Evolutionary conservation across 1,284 basidiomycete species (phyloP), one percentile per base, ranked within the genome.

Genomic region (Pseudozyma sp.): DNA sequence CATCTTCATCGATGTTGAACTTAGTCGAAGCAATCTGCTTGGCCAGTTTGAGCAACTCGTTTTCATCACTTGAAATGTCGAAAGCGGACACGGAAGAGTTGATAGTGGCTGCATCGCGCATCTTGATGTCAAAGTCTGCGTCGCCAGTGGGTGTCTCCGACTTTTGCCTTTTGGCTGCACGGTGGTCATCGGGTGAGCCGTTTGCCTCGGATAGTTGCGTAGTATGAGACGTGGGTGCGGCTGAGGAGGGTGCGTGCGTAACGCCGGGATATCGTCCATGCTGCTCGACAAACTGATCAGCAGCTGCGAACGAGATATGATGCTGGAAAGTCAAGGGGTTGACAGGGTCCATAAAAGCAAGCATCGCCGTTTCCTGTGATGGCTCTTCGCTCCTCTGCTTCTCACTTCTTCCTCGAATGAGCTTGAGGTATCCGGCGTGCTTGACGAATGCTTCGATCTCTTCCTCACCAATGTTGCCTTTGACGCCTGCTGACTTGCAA

Each of bases 401-500:
- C 51, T 82, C 77, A 90, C 88, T 88, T 72, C 88, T 89, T 0
- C 95, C 95, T 39, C 90, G 88, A 63, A 97, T 86, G 1, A 97
- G 86, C 67, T 90, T 90, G 16, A 98, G 85, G 14, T 90, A 93
- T 82, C 93, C 93, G 0, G 92, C 90, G 78, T 98, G 96, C 88
- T 92, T 95, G 51, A 96, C 92, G 82, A 99, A 99, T 8, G 89
- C 87, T 78, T 93, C 92, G 5, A 97, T 87, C 73, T 88, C 87
- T 9, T 86, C 85, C 3, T 84, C 79, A 0, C 81, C 83, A 48
- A 93, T 71, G 6, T 58, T 62, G 35, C 65, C 70, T n/a, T 59
- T 57, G 1, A 80, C 52, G 10, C 70, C 64, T 9, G 69, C 71
- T 1, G 76, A 66, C 2, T 57, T 68, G 14, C 89, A 81, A 38